phyloP scores from a whole-genome alignment of 768 basidiomycete genomes.

The Solioccasus polychromus region DNA sequence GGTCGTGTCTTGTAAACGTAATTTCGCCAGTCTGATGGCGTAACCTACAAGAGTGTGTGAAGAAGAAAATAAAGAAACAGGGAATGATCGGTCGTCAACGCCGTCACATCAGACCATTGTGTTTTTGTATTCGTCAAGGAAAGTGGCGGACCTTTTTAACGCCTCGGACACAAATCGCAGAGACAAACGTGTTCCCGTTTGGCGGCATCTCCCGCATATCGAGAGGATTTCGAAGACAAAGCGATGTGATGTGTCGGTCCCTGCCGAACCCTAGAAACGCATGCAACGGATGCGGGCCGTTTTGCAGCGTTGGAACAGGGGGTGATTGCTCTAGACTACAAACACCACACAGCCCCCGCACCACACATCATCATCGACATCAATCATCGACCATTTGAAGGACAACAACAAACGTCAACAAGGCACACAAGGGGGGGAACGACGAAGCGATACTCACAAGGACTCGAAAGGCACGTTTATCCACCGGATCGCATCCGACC shows the following conservation, averaged over 20 bases:
- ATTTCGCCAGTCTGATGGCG: conserved; percentile 50
- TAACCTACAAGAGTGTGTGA: conserved; percentile 39
- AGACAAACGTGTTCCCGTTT: conserved; percentile 58
- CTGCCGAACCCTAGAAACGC: conserved; percentile 56
- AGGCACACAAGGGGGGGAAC: not conserved
- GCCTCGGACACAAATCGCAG: conserved; percentile 61
- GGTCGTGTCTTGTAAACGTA: conserved; percentile 56
- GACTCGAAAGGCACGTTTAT: conserved; percentile 74
- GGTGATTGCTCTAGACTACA: conserved; percentile 61
- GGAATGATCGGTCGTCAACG: not conserved
- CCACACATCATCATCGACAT: not conserved
- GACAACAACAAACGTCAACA: no score
- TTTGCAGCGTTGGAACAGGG: conserved; percentile 62
- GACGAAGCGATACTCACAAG: conserved; percentile 55
- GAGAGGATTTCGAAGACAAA: conserved; percentile 64
- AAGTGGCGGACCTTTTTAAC: conserved; percentile 56
- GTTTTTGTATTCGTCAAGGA: not conserved
- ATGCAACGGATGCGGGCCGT: conserved; percentile 56
- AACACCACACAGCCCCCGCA: not conserved
- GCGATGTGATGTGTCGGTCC: conserved; percentile 48
- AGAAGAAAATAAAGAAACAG: not conserved
- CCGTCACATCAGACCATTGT: not conserved
- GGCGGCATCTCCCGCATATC: conserved; percentile 69
- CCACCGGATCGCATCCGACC: conserved; percentile 54
- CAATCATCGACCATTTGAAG: not conserved